phyloP scores from a whole-genome alignment of 2,329 filamentous ascomycete genomes.

The Aspergillus fischeri region DNA sequence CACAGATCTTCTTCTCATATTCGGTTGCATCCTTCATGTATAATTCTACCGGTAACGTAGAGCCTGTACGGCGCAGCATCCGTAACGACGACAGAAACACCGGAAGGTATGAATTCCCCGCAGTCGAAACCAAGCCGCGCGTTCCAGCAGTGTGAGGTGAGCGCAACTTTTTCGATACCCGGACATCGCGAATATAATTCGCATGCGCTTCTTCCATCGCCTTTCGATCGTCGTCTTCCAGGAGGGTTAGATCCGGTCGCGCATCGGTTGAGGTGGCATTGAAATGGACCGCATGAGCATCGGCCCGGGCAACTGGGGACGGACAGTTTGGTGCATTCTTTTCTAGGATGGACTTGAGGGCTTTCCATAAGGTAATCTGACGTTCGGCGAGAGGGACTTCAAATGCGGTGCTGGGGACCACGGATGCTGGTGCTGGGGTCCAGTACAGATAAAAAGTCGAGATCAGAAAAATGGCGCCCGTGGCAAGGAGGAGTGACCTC shows the following conservation, averaged over 20 bases:
- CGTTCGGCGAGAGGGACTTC: conserved; percentile 32
- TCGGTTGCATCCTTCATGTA: conserved; percentile 39
- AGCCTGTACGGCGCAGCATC: conserved; percentile 51
- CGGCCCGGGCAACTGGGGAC: conserved; percentile 21
- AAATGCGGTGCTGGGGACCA: conserved; percentile 31
- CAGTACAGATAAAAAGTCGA: conserved; percentile 36
- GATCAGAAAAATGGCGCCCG: conserved; percentile 27
- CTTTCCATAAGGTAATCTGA: conserved; percentile 37
- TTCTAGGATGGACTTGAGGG: conserved; percentile 31
- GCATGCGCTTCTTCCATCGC: conserved; percentile 39
- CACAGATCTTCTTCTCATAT: conserved; percentile 40
- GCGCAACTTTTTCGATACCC: conserved; percentile 24
- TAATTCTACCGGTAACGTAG: conserved; percentile 47
- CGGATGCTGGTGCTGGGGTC: conserved; percentile 29
- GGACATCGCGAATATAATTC: conserved; percentile 36
- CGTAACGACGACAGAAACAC: conserved; percentile 49
- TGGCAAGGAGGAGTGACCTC: conserved; percentile 26
- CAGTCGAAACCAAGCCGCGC: conserved; percentile 50
- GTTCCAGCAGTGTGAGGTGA: conserved; percentile 36
- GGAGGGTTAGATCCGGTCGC: conserved; percentile 34
- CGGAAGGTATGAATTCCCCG: conserved; percentile 46
- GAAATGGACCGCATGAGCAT: conserved; percentile 25
- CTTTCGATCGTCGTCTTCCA: conserved; percentile 31
- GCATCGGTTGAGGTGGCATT: conserved; percentile 24
- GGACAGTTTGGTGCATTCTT: conserved; percentile 29